Evolutionary conservation across 2,329 filamentous ascomycete species (phyloP).

Genomic region (Fonsecaea multimorphosa): DNA sequence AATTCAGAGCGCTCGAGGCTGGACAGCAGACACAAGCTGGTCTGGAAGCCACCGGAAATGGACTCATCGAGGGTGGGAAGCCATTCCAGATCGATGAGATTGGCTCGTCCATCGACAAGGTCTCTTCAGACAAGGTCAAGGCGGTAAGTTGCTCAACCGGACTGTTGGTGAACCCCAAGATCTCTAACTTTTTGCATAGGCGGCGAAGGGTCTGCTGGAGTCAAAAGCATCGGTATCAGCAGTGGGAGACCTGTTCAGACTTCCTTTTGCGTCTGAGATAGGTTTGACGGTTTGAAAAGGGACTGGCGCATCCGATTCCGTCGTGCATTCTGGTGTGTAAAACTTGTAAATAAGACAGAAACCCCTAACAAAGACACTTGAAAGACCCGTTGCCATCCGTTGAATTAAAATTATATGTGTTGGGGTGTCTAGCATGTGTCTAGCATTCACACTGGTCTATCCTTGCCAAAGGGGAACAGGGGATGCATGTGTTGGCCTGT

Average conservation of each 20-base stretch:
- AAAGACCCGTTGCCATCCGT: background rate
- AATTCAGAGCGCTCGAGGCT: conserved; percentile 86
- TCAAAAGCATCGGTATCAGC: conserved; percentile 87
- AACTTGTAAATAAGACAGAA: conserved; percentile 28
- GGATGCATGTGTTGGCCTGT: background rate
- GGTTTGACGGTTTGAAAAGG: conserved; percentile 83
- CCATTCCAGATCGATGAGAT: conserved; percentile 82
- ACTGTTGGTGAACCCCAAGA: background rate
- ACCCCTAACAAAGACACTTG: background rate
- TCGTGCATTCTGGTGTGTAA: conserved; percentile 22
- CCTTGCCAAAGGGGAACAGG: background rate
- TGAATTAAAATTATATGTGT: background rate
- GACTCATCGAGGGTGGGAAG: conserved; percentile 80
- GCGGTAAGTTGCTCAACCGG: conserved; percentile 60
- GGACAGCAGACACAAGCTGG: conserved; percentile 78
- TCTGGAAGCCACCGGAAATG: conserved; percentile 82
- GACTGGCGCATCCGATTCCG: conserved; percentile 8
- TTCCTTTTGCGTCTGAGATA: conserved; percentile 93
- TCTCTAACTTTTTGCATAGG: conserved; percentile 58
- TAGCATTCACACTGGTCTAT: background rate
- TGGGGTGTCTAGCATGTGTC: background rate
- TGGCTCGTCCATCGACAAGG: conserved; percentile 77
- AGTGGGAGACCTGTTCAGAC: conserved; percentile 87
- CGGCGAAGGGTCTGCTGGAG: conserved; percentile 84
- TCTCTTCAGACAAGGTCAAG: conserved; percentile 84